Evolutionary conservation across 2,329 filamentous ascomycete species (phyloP), one percentile per base, ranked within the genome.

Genomic region (Kalmusia sp.): DNA sequence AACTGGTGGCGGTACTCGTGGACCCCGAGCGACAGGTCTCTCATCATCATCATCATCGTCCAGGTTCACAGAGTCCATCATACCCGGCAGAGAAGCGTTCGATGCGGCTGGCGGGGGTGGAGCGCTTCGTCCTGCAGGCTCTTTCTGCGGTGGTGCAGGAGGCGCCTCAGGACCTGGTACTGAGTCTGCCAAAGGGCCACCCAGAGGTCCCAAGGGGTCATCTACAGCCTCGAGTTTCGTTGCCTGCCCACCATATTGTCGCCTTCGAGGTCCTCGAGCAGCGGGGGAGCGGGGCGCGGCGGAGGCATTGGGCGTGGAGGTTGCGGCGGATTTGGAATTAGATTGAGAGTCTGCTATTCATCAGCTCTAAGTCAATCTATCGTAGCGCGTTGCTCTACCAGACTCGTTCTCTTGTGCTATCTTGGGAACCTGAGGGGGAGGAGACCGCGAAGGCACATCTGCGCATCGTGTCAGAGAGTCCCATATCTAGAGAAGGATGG

Each of bases 221-320:
- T 92, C 89, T 62, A 91, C 88, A 56, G 88, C 88, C 76, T 93
- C 87, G 55, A 93, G 87, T 49, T 87, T 88, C 40, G 90, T 92
- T 25, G 89, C 85, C 71, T 93, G 89, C 54, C 88, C 87, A 62
- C 88, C 87, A 68, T 92, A 80, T 68, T 84, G 84, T 55, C 83
- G 80, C 49, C 79, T 77, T 59, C 83, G 77, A 14, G 81, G 79
- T 37, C 77, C 80, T 69, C 81, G 78, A 58, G 74, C 76, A 47
- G 75, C 76, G 40, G 80, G 76, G 27, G 80, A 79, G 58, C 78
- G 79, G 39, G 79, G 74, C 27, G 78, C 74, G 55, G 75, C 73
- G 34, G 77, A 64, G 30, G 63, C 68, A 62, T 59, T 74, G 64
- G 63, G 72, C 45, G 70, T 61, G 63, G 74, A 55, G 48, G 53